A percentile compares a stretch with the other conserved stretches of the same genome.
These are phyloP conservation scores for Jatropha curcas DNA, from an alignment of 345 rosid genomes.

Conservation along the genomic window DNA sequence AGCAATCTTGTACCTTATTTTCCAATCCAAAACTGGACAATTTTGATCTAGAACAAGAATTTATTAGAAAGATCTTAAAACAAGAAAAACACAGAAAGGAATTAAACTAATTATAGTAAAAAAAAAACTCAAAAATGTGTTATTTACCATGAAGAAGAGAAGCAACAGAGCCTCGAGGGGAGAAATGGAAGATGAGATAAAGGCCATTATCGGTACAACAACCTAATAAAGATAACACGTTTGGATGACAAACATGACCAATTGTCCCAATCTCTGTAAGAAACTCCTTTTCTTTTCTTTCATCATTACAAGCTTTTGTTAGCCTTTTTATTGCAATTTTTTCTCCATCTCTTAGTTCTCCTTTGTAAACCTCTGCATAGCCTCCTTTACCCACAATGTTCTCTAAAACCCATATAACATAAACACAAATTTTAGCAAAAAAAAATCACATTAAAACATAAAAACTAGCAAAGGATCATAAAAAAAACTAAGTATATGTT, in stretches of 20 bases:
- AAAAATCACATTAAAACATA: neutral
- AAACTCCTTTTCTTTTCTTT: conserved; percentile 89
- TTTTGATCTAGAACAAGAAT: conserved; percentile 43
- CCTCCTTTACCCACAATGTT: conserved; percentile 92
- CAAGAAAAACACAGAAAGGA: conserved; percentile 13
- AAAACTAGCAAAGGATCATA: neutral
- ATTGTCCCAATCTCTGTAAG: conserved; percentile 92
- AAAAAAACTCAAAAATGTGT: neutral
- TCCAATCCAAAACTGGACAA: conserved; percentile 62
- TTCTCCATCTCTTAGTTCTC: conserved; percentile 49
- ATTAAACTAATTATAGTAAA: neutral
- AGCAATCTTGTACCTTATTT: conserved; percentile 70
- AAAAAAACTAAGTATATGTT: neutral
- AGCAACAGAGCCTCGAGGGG: conserved; percentile 87
- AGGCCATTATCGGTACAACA: conserved; percentile 93
- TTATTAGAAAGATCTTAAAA: neutral
- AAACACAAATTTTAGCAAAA: neutral
- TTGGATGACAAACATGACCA: conserved; percentile 84
- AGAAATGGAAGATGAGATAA: conserved; percentile 78
- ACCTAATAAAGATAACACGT: conserved; percentile 74
- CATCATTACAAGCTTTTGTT: conserved; percentile 65
- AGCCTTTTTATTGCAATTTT: conserved; percentile 87
- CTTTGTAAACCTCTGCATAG: conserved; percentile 88
- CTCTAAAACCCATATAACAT: conserved; percentile 35
- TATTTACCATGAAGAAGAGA: conserved; percentile 87